Evolutionary conservation across 345 rosid genomes (phyloP).

Genomic region (Clausena lansium): DNA sequence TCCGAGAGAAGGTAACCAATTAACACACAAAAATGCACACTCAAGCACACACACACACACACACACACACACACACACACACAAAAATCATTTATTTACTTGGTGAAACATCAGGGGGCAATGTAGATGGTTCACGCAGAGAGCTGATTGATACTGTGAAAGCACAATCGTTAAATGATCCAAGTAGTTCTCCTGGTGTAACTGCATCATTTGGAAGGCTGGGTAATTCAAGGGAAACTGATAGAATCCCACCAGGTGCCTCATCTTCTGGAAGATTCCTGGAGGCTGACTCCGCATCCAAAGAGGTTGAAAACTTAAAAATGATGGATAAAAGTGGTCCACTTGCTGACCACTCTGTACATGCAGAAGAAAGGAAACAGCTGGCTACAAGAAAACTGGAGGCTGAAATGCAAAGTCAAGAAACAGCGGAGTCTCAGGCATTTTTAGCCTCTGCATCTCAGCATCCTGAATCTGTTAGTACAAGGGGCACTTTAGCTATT

Average conservation of each 20-base stretch:
- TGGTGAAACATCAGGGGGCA: conserved; percentile 31
- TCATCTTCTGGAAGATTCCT: conserved; percentile 48
- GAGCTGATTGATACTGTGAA: conserved; percentile 54
- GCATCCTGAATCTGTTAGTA: conserved; percentile 41
- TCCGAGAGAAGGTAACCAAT: conserved; percentile 64
- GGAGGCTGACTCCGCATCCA: conserved; percentile 43
- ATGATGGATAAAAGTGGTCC: conserved; percentile 42
- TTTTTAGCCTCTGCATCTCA: conserved; percentile 20
- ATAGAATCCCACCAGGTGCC: conserved; percentile 29
- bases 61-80: no score
- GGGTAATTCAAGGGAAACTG: conserved; percentile 42
- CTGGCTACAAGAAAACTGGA: conserved; percentile 41
- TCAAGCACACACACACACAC: no score
- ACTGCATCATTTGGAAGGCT: conserved; percentile 43
- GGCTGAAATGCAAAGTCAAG: conserved; percentile 46
- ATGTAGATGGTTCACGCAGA: conserved; percentile 49
- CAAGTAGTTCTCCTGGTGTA: conserved; percentile 40
- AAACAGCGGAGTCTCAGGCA: conserved; percentile 40
- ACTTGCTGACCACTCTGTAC: conserved; percentile 29
- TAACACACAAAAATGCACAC: neutral
- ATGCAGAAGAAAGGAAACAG: conserved; percentile 51
- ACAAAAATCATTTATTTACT: neutral
- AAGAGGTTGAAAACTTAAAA: conserved; percentile 45
- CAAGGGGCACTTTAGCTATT: conserved; percentile 30
- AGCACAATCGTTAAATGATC: conserved; percentile 41